Percentiles rank a stretch among this genome's conserved stretches.
These are phyloP conservation scores for Lentinula aciculospora DNA, from an alignment of 768 basidiomycete genomes.

Conservation along the genomic window DNA sequence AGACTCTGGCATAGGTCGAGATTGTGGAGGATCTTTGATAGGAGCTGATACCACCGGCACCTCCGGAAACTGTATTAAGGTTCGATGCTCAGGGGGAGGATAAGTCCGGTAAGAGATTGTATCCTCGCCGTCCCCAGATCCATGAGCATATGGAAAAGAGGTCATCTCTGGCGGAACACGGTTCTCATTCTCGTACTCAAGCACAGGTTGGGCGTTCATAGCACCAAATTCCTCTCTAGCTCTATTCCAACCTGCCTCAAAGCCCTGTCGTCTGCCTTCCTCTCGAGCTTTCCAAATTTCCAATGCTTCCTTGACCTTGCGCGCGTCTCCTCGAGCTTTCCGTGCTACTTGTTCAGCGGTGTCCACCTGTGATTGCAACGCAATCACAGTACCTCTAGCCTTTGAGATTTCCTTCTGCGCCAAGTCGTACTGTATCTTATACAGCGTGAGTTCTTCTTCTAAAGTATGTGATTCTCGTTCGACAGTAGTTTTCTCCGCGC, in stretches of 20 bases:
- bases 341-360: neutral
- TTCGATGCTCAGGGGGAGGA: neutral
- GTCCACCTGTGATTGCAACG: neutral
- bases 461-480: slow-evolving; percentile 3
- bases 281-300: slow-evolving; percentile 6
- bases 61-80: neutral
- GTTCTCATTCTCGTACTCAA: neutral
- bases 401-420: slow-evolving; percentile 6
- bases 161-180: neutral
- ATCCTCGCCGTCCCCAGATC: neutral
- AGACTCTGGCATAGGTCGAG: neutral
- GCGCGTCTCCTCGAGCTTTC: slow-evolving; percentile 3
- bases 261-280: slow-evolving; percentile 5
- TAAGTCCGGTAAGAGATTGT: neutral
- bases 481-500: neutral
- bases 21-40: neutral
- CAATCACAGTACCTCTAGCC: neutral
- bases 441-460: slow-evolving; percentile 3
- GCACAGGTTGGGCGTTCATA: neutral
- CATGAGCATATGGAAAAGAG: neutral
- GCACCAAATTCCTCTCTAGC: slow-evolving; percentile 6
- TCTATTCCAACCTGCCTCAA: slow-evolving; percentile 6
- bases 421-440: slow-evolving; percentile 6
- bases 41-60: neutral
- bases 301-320: slow-evolving; percentile 4